Evolutionary conservation across 306 rosid genomes (phyloP), one percentile per base, ranked within the genome.

Genomic region (Fragaria nilgerrensis): DNA sequence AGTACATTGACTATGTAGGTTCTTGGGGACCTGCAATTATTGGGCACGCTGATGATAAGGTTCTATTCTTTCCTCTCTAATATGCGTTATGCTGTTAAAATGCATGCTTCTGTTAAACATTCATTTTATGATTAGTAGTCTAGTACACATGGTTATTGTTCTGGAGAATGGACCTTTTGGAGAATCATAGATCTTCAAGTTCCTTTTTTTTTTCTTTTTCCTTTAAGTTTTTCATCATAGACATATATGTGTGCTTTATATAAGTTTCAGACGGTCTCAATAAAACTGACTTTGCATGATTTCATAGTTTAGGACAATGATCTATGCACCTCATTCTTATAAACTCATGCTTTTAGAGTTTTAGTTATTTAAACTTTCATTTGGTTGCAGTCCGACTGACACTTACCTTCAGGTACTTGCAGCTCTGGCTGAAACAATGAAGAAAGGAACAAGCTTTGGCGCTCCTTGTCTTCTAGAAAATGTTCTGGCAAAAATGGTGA

Each of bases 21-120:
- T 95, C 99, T 74, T 95, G 99, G 99, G 99, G 99, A 25, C 99
- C 99, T 47, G 99, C 98, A 8, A 92, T 96, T 34, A 92, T 96
- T n/a, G 99, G 99, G 39, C 99, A 96, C 37, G 97, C 99, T 0
- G 96, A 95, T 81, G 96, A 90, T 79, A 81, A 89, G 96, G 98
- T 94, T 77, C 32, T 55, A 48, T 58, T 83, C 47, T 76, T 10
- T 75, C 3, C 47, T 47, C 50, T 29, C 23, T 52, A 61, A 15
- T 32, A 58, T 43, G 48, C 34, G 14, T 70, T 61, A 61, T 25
- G 36, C 37, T 39, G 22, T 79, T 22, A 22, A 47, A 13, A 13
- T 36, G 52, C 49, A 12, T n/a, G 34, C 53, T 9, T 45, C 25
- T 20, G 62, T 82, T 69, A 43, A 25, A 27, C 37, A 29, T 70